Evolutionary conservation across 2,329 filamentous ascomycete species (phyloP), one percentile per base, ranked within the genome.

Genomic region (Chrysosporium keratinophilum): DNA sequence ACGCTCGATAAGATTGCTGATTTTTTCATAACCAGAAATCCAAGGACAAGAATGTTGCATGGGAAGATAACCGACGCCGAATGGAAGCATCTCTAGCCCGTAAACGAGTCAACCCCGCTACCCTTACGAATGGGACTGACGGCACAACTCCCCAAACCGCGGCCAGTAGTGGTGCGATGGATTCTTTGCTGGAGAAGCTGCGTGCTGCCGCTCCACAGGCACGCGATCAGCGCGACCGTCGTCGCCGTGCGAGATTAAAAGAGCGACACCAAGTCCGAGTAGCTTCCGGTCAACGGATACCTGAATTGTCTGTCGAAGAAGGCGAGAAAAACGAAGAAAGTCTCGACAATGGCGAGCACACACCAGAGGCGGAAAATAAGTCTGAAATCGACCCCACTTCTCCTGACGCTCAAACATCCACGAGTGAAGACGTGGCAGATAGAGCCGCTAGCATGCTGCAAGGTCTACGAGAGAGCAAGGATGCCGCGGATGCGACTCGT

Each of bases 71-170:
- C 52, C 82, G 84, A 62, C 87, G 82, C 61, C 84, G 88, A 60
- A 95, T 94, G 68, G 91, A 97, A 70, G 86, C 83, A 37, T 93
- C 85, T 42, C 88, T 97, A 82, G 91, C 91, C 69, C 85, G 91
- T 63, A 96, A 95, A 74, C 74, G 74, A 19, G 66, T 70, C 57
- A 72, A 80, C 59, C 81, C 87, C 23, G 23, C 23, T 59, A 79
- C 81, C n/a, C 78, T 84, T 61, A 74, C 83, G 59, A 85, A 85
- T 64, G 69, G 67, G 37, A 72, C 71, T 12, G 69, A 64, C 15
- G 70, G 72, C 14, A 71, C 73, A 11, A 68, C 68, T 15, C 82
- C 82, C 5, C 75, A 78, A 31, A 85, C 84, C 2, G 85, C 88
- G 20, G 78, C 79, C 33, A 84, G 81, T 54, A 88, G 88, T 5